Evolutionary conservation across 768 basidiomycete genomes (phyloP).

Genomic region (Podaxis rugospora): DNA sequence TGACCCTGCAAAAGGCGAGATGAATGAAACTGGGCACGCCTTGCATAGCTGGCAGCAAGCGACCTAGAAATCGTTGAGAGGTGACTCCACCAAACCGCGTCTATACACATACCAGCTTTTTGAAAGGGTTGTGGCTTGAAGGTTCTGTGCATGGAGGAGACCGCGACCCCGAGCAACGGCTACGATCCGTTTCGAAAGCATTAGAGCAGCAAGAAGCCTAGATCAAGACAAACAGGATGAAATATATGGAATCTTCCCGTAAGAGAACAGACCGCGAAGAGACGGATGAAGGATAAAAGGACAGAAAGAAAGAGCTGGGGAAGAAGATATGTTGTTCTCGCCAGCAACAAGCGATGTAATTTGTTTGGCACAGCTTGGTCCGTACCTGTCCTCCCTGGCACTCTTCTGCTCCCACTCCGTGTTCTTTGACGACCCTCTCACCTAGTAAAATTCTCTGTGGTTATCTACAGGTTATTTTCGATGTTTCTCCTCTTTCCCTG

Average conservation of each 20-base stretch:
- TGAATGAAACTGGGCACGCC: conserved; percentile 63
- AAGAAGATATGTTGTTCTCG: conserved; percentile 1
- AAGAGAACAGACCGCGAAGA: background rate
- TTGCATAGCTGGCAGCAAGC: conserved; percentile 39
- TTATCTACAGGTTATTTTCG: background rate
- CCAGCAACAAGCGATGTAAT: conserved; percentile 12
- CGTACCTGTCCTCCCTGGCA: background rate
- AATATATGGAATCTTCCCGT: background rate
- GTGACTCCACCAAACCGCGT: background rate
- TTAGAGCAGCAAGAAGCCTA: conserved; percentile 18
- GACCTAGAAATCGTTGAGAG: conserved; percentile 33
- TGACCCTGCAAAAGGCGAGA: conserved; percentile 66
- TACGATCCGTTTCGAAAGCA: conserved; percentile 71
- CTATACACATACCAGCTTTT: conserved; percentile 18
- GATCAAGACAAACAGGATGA: background rate
- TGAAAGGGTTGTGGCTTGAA: conserved; percentile 21
- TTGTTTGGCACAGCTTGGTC: conserved; percentile 16
- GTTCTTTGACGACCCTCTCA: background rate
- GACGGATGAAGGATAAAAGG: background rate
- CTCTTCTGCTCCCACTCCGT: background rate
- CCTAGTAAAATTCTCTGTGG: background rate
- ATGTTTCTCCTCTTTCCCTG: background rate
- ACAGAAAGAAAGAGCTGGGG: conserved; percentile 2
- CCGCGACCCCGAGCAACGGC: conserved; percentile 60
- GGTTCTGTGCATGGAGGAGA: conserved; percentile 33